These are phyloP conservation scores for Vanrija humicola DNA, from an alignment of 1,284 basidiomycete genomes.

Conservation along the genomic window DNA sequence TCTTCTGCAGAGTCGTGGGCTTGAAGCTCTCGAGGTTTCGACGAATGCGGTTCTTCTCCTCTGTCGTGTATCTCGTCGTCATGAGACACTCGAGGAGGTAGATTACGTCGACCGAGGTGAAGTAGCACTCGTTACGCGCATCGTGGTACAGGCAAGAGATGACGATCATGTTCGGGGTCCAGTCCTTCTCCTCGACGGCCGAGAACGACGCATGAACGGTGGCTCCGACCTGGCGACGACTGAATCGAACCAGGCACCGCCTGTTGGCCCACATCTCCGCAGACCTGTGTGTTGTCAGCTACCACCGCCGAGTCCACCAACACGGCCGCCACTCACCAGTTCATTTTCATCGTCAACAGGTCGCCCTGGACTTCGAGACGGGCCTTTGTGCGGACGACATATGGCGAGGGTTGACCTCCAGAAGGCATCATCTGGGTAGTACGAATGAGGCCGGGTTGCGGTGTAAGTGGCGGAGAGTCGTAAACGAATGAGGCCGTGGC, in stretches of 20 bases:
- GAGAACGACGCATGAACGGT: conserved; percentile 53
- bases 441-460: conserved; percentile 43
- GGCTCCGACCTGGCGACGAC: conserved; percentile 53
- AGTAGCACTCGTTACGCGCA: conserved; percentile 71
- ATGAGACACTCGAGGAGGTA: conserved; percentile 85
- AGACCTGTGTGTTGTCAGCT: conserved; percentile 27
- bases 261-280: conserved; percentile 53
- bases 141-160: conserved; percentile 85
- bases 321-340: conserved; percentile 47
- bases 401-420: conserved; percentile 18
- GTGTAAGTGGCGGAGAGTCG: conserved; percentile 10
- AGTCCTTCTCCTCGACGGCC: conserved; percentile 50
- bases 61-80: conserved; percentile 76
- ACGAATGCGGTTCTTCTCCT: conserved; percentile 94
- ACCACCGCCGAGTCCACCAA: too few species aligned
- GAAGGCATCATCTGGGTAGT: conserved; percentile 33
- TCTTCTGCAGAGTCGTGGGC: conserved; percentile 87
- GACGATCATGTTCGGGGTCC: conserved; percentile 51
- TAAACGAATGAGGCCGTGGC: conserved; percentile 13
- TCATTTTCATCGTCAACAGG: conserved; percentile 53
- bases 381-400: conserved; percentile 31
- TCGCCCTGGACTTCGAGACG: conserved; percentile 51
- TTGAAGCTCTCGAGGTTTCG: conserved; percentile 89
- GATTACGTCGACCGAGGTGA: conserved; percentile 94
- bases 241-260: conserved; percentile 55